Evolutionary conservation across 352 stramenopile species (phyloP), one percentile per base, ranked within the genome.

Genomic region (Pseudoperonospora humuli): DNA sequence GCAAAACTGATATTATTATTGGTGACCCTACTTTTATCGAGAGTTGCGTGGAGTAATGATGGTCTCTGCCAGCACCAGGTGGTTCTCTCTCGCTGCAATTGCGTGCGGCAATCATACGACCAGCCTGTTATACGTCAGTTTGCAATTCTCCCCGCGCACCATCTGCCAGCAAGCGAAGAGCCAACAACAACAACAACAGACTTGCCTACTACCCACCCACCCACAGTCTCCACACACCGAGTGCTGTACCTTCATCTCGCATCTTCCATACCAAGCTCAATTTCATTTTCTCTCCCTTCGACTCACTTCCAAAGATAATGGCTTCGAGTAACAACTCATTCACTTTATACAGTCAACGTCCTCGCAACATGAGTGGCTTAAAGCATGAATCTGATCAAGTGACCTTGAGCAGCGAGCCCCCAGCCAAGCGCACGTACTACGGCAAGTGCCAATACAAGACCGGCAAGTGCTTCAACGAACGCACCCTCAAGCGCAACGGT

Each of bases 381-480:
- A 51, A 18, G 38, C 31, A 10, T 3, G 10, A 29, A 4, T 7
- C 10, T 31, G 47, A 63, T n/a, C 18, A 25, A 7, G 14, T 47
- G 19, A 38, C 15, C 19, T 36, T 35, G 23, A 45, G 28, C 17
- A 53, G 20, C 14, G 51, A 58, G 18, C 28, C 49, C 7, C 10
- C 36, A 0, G 13, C 32, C 10, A 57, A 52, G 29, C 67, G 73
- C 0, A 37, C 56, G 31, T 86, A 85, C 60, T 71, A 71, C 19
- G 76, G 76, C 56, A 92, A 89, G 52, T 93, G 77, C 50, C 71
- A 87, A 58, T 93, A 93, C 70, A 88, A 93, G 52, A 89, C 80
- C 19, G 75, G 80, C 60, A 93, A 93, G 52, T 93, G 80, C 57
- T 86, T 85, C 47, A 93, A 93, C 36, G 77, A 90, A 50, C 77